Evolutionary conservation across 495 filamentous ascomycete species (phyloP).

Genomic region (Recurvomyces mirabilis): DNA sequence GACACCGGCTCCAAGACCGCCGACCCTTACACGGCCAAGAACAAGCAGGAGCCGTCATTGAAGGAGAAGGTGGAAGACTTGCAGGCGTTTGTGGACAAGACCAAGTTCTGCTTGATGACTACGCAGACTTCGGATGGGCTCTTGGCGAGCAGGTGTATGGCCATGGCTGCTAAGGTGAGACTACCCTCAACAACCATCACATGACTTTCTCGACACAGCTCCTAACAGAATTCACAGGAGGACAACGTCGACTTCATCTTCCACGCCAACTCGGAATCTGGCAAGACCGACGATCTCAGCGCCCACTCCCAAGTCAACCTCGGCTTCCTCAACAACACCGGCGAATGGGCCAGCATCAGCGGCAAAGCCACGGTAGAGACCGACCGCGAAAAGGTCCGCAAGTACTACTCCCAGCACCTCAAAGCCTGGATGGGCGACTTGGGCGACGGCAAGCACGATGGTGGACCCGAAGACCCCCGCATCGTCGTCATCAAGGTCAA

Average conservation of each 20-base stretch:
- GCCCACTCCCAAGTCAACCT: constrained; percentile 72
- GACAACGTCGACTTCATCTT: constrained; percentile 81
- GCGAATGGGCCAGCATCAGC: constrained; percentile 72
- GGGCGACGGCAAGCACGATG: constrained; percentile 78
- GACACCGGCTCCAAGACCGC: constrained; percentile 45
- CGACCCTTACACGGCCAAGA: constrained; percentile 75
- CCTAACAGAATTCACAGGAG: too few relatives aligned
- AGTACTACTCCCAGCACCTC: constrained; percentile 65
- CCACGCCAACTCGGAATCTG: constrained; percentile 86
- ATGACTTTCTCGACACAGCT: neutral
- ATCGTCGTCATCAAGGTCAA: constrained; percentile 61
- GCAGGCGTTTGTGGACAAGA: constrained; percentile 49
- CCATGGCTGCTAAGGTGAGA: constrained; percentile 66
- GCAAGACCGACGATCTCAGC: constrained; percentile 77
- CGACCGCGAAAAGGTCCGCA: constrained; percentile 54
- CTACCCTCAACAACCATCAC: neutral
- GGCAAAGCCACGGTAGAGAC: constrained; percentile 57
- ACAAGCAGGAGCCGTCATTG: constrained; percentile 49
- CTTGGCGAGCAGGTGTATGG: constrained; percentile 79
- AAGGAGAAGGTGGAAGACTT: constrained; percentile 74
- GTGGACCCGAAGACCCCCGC: constrained; percentile 66
- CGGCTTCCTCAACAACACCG: constrained; percentile 66
- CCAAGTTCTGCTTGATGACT: constrained; percentile 75
- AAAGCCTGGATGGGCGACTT: constrained; percentile 88
- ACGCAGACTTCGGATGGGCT: constrained; percentile 43